Evolutionary conservation across 2,329 filamentous ascomycete species (phyloP).

Genomic region (Alternaria longipes): DNA sequence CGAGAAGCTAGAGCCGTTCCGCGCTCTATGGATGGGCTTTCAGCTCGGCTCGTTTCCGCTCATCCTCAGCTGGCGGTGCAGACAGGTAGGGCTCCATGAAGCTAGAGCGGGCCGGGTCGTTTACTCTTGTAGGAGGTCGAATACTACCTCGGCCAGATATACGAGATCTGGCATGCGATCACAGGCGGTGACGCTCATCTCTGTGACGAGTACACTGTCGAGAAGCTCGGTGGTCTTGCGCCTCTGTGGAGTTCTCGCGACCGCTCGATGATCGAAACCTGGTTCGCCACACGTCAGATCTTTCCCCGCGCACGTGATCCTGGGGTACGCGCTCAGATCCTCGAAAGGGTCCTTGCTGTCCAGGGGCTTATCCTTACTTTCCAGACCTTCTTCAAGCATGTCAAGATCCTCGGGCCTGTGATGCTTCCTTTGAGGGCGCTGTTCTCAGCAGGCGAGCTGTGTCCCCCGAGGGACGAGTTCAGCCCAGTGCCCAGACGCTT

Average conservation of each 20-base stretch:
- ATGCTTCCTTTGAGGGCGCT: conserved; percentile 19
- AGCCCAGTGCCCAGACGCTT: conserved; percentile 8
- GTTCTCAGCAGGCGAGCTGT: conserved; percentile 10
- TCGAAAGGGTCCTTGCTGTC: conserved; percentile 13
- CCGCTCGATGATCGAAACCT: conserved; percentile 5
- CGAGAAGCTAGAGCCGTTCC: conserved; percentile 20
- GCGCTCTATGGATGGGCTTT: conserved; percentile 15
- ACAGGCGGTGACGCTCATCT: conserved; percentile 4
- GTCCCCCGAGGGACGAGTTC: conserved; percentile 8
- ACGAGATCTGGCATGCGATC: conserved; percentile 15
- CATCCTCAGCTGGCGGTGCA: conserved; percentile 21
- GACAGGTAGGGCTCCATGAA: conserved; percentile 10
- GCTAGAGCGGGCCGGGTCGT: not conserved
- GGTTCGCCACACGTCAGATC: conserved; percentile 11
- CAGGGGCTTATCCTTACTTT: conserved; percentile 15
- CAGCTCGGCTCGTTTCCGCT: conserved; percentile 18
- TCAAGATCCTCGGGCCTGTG: conserved; percentile 17
- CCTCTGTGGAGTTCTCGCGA: conserved; percentile 17
- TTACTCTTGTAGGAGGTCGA: conserved; percentile 19
- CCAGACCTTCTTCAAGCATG: conserved; percentile 22
- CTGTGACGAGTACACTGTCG: conserved; percentile 19
- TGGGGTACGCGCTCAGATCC: conserved; percentile 11
- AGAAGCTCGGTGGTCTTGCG: conserved; percentile 14
- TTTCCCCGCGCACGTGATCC: conserved; percentile 14
- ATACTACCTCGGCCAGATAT: conserved; percentile 16